A percentile compares a stretch with the other conserved stretches of the same genome.
Conservation (phyloP, 108 stramenopile species). For the Nannochloropsis oceanica region DNA sequence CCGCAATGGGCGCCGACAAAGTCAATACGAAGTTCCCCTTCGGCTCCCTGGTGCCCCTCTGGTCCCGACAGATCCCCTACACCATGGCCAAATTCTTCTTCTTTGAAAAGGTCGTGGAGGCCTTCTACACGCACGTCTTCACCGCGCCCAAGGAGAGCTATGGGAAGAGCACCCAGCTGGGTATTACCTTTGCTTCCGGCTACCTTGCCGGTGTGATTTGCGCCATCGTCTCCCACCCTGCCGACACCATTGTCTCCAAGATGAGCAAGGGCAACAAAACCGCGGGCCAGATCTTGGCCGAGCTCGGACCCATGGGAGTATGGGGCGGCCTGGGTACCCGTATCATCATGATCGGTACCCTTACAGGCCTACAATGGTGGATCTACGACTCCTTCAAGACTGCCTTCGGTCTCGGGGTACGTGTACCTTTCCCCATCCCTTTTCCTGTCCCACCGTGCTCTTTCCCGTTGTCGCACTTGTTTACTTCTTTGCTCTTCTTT, state of each 20-base stretch:
- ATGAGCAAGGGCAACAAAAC: constrained; percentile 12
- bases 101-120: constrained; percentile 31
- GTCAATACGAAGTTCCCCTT: constrained; percentile 8
- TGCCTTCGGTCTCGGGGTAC: not conserved
- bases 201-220: constrained; percentile 25
- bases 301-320: constrained; percentile 4
- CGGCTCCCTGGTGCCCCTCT: constrained; percentile 18
- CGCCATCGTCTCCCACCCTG: constrained; percentile 28
- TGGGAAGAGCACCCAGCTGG: constrained; percentile 18
- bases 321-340: constrained; percentile 19
- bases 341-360: constrained; percentile 24
- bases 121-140: constrained; percentile 27
- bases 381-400: constrained; percentile 24
- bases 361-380: constrained; percentile 28
- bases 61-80: constrained; percentile 28
- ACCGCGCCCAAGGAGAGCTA: constrained; percentile 23
- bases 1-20: constrained; percentile 2
- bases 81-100: constrained; percentile 35
- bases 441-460: too few relatives aligned
- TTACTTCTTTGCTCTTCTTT: too few relatives aligned
- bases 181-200: constrained; percentile 18
- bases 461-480: too few relatives aligned
- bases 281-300: constrained; percentile 1
- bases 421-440: not conserved
- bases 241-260: constrained; percentile 27